A percentile compares a stretch with the other conserved stretches of the same genome.
phyloP scores from a whole-genome alignment of 441 rosid species.

The Croton laevigatus region DNA sequence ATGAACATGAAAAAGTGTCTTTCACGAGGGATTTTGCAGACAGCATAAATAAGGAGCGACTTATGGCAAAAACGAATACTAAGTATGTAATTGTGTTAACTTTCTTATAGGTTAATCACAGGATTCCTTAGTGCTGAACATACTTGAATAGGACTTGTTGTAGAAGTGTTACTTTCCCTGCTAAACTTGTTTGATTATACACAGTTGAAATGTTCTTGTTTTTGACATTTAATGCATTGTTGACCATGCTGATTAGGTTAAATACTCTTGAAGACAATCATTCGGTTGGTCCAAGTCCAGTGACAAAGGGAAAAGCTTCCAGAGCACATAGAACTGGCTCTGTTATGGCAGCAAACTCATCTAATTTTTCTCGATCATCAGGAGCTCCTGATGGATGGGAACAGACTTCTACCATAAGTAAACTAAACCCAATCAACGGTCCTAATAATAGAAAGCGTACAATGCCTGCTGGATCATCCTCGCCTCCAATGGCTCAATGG shows the following conservation, averaged over 20 bases:
- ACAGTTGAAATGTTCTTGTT: background rate
- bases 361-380: constrained; percentile 37
- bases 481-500: constrained; percentile 63
- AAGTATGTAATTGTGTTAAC: constrained; percentile 38
- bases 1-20: constrained; percentile 42
- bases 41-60: constrained; percentile 42
- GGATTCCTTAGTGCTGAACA: constrained; percentile 5
- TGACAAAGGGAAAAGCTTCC: constrained; percentile 50
- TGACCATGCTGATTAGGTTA: constrained; percentile 34
- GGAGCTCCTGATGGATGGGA: constrained; percentile 45
- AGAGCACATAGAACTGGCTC: constrained; percentile 51
- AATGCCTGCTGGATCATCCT: constrained; percentile 47
- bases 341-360: constrained; percentile 36
- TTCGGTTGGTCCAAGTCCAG: constrained; percentile 32
- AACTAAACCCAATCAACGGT: constrained; percentile 35
- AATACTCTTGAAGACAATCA: constrained; percentile 38
- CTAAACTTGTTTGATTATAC: constrained; percentile 6
- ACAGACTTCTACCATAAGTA: constrained; percentile 35
- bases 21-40: constrained; percentile 38
- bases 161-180: background rate
- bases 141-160: constrained; percentile 12
- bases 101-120: background rate
- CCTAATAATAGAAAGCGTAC: constrained; percentile 47
- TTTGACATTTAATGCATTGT: constrained; percentile 14
- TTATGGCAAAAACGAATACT: constrained; percentile 39